Conservation (phyloP, 2,329 filamentous ascomycete genomes). For the Emydomyces testavorans region DNA sequence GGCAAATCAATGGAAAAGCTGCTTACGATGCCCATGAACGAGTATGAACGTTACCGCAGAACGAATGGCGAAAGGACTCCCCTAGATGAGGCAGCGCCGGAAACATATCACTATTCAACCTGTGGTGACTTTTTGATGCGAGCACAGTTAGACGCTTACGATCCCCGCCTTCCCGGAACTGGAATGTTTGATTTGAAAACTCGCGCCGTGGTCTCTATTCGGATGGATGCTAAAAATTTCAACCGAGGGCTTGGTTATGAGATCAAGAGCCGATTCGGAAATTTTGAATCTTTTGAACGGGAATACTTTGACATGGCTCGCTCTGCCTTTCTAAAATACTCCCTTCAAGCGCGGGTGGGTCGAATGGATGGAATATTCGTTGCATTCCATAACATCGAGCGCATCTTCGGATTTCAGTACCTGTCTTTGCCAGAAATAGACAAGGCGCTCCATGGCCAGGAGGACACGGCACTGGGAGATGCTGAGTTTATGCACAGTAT, state of each 20-base stretch:
- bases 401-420: conserved; percentile 97
- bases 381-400: conserved; percentile 85
- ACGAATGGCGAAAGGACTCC: conserved; percentile 55
- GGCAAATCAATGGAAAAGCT: conserved; percentile 96
- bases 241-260: conserved; percentile 75
- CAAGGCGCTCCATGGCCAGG: conserved; percentile 68
- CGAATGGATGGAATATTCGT: conserved; percentile 98
- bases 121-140: conserved; percentile 84
- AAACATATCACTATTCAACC: conserved; percentile 79
- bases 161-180: conserved; percentile 71
- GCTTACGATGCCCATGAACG: conserved; percentile 66
- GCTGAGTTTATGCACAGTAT: conserved; percentile 77
- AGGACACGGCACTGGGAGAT: conserved; percentile 57
- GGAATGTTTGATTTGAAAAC: conserved; percentile 97
- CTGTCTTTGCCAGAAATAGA: conserved; percentile 82
- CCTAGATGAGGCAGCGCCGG: conserved; percentile 54
- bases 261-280: conserved; percentile 61
- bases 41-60: conserved; percentile 75
- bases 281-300: conserved; percentile 83
- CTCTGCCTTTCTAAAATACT: conserved; percentile 90
- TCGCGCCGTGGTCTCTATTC: conserved; percentile 76
- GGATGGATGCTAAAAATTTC: conserved; percentile 67
- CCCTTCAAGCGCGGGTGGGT: conserved; percentile 89
- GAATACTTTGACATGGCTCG: conserved; percentile 97
- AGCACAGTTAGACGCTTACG: conserved; percentile 85